Conservation (phyloP, 2,329 filamentous ascomycete genomes). For the Talaromyces rugulosus region DNA sequence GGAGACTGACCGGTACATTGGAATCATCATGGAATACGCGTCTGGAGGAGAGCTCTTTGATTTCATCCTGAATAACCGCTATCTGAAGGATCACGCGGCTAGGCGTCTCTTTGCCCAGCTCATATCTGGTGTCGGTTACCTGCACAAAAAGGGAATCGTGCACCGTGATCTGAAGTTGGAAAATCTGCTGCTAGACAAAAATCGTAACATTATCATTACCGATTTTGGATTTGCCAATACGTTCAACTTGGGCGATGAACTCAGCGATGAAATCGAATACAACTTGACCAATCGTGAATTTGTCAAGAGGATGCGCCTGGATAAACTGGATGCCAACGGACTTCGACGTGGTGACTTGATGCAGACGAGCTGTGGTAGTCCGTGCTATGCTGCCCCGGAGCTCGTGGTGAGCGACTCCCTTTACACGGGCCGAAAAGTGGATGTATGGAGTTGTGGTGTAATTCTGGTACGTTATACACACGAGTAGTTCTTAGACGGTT, state of each 20-base stretch:
- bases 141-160: conserved; percentile 98
- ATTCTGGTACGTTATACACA: conserved; percentile 63
- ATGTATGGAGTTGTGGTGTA: conserved; percentile 98
- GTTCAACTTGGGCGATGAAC: conserved; percentile 82
- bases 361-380: conserved; percentile 98
- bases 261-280: conserved; percentile 85
- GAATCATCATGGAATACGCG: conserved; percentile 96
- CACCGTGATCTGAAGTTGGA: conserved; percentile 96
- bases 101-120: conserved; percentile 91
- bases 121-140: conserved; percentile 91
- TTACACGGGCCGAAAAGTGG: conserved; percentile 95
- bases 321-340: conserved; percentile 70
- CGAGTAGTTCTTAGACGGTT: neutral
- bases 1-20: conserved; percentile 93
- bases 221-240: conserved; percentile 99
- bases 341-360: conserved; percentile 87
- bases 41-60: conserved; percentile 97
- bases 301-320: conserved; percentile 80
- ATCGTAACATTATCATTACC: conserved; percentile 98
- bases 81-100: conserved; percentile 89
- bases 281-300: conserved; percentile 82
- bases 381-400: conserved; percentile 95
- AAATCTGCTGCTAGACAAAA: conserved; percentile 89
- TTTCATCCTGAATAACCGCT: conserved; percentile 94
- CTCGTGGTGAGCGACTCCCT: conserved; percentile 95